Base-by-base conservation (phyloP, 108 stramenopile species). In the Stephanodiscus triporus region DNA sequence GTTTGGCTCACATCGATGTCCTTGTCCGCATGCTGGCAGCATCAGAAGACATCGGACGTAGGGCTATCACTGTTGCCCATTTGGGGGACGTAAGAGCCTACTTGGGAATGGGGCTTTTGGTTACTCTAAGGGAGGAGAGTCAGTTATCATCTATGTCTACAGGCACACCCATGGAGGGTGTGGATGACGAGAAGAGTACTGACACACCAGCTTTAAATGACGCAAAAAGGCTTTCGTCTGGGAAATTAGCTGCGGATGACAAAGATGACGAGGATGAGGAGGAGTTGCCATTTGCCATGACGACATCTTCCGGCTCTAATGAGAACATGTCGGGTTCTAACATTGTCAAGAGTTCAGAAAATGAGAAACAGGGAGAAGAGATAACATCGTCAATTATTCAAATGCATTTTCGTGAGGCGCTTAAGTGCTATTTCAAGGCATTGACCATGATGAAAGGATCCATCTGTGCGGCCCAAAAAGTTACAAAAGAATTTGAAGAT, bases 41-140 rank as follows among this genome's bases (percentile, higher is more conserved):
- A 6, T 86, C 92, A 2, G 95, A 96, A 76, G 95, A 96, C 73
- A 81, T 96, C 38, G 95, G 92, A 6, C 87, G 95, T 43, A 76
- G 95, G 49, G 91, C 91, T 10, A 86, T 96, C 23, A 89, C 87
- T 58, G 91, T 96, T 16, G 95, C 95, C 17, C 92, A 96, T 76
- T 66, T 96, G 24, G 95, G 95, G 19, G 95, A 96, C 71, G 78
- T 77, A 9, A 73, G 92, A 50, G 92, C 95, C 0, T 93, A 88
- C 58, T 45, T 92, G 54, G 95, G 91, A 29, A 92, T 96, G 95
- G 80, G 88, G 10, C 71, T 90, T 4, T 59, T 82, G 27, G 68
- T 75, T 67, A 83, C 58, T 47, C 85, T 81, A 34, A 67, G 76
- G 23, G 82, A 74, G 23, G 80, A 76, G 77, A 73, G 80, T 34